phyloP scores from a whole-genome alignment of 2,329 filamentous ascomycete genomes.

The Botrytis squamosa region DNA sequence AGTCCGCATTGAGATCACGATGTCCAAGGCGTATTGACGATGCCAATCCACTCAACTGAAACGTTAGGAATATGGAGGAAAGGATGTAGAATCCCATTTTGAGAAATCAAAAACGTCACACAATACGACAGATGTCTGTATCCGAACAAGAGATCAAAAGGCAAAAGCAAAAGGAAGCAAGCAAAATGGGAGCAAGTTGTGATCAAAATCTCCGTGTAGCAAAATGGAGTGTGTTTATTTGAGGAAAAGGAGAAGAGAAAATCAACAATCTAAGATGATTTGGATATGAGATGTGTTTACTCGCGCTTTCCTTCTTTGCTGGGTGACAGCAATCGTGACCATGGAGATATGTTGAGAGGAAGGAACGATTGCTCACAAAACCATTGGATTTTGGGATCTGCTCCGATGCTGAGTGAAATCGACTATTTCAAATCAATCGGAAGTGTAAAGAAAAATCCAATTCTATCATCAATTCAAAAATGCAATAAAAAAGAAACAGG shows the following conservation, averaged over 20 bases:
- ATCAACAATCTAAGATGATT: background rate
- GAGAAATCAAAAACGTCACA: slow-evolving; percentile 11
- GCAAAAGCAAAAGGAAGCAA: slow-evolving; percentile 11
- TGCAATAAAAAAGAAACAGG: background rate
- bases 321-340: background rate
- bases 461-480: background rate
- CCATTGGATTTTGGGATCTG: background rate
- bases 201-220: slow-evolving; percentile 16
- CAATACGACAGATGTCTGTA: slow-evolving; percentile 11
- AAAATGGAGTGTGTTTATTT: slow-evolving; percentile 13
- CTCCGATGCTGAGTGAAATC: background rate
- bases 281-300: background rate
- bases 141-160: slow-evolving; percentile 5
- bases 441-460: background rate
- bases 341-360: background rate
- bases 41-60: slow-evolving; percentile 8
- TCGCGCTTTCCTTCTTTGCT: background rate
- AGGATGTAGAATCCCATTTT: slow-evolving; percentile 8
- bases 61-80: slow-evolving; percentile 8
- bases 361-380: background rate
- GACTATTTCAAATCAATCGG: too few relatives aligned
- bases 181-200: slow-evolving; percentile 21
- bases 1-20: slow-evolving; percentile 29
- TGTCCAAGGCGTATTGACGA: slow-evolving; percentile 25
- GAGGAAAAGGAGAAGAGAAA: background rate